Evolutionary conservation across 1,284 basidiomycete species (phyloP), one percentile per base, ranked within the genome.

Genomic region (Tilletia horrida): DNA sequence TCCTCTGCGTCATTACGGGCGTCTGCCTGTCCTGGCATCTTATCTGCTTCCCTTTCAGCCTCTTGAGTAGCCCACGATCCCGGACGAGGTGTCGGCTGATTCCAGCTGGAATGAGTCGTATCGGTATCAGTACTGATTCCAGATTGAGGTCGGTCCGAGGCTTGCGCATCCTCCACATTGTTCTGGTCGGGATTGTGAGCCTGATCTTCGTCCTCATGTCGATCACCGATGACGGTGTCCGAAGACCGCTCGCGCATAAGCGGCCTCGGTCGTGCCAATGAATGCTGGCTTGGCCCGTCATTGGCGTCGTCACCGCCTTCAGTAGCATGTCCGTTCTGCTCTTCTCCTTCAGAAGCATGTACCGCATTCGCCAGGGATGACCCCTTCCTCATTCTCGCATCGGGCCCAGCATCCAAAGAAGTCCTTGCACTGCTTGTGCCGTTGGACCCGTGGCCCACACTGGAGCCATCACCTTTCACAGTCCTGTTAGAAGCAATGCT

Each of bases 1-100:
- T 70, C 63, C 50, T 66, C 48, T 6, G 25, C 23, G 31, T 68
- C 55, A 27, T 61, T 47, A 7, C 16, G 21, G 16, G 67, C n/a
- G 16, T 9, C 27, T 23, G 4, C 8, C 23, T 35, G 18, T 55
- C 21, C 25, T 27, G 13, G 9, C n/a, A n/a, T n/a, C 35, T 11
- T 40, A 11, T 11, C 35, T 40, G 35, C 35, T 40, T 40, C 35
- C 35, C 11, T 11, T 11, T 23, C 66, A 29, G 13, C 43, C 42
- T 6, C 64, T 7, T 25, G n/a, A 31, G 23, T 25, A n/a, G 55
- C 55, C 55, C 55, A 59, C 3, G 55, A 59, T 1, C 55, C 55
- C 3, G 55, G 55, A 35, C 55, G 55, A 13, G 55, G 55, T 29
- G 55, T 59, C 18, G 55, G 55, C 55, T 59, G 55, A 59, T 59